phyloP scores from a whole-genome alignment of 805 yeast species.

The Hanseniaspora singularis region DNA sequence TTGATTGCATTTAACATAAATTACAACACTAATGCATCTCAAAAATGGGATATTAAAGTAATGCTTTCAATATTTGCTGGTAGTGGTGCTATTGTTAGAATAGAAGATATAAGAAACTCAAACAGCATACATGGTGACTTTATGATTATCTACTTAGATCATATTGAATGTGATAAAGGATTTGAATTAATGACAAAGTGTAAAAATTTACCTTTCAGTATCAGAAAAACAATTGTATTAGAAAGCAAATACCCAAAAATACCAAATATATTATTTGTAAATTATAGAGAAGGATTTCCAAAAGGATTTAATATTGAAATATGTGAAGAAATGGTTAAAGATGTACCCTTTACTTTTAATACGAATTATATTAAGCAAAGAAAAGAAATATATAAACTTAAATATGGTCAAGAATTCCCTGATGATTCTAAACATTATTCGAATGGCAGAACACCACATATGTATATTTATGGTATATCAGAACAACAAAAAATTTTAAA shows the following conservation, averaged over 20 bases:
- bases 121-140: constrained; percentile 12
- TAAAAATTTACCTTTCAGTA: constrained; percentile 8
- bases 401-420: constrained; percentile 11
- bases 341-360: constrained; percentile 25
- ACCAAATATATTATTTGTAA: constrained; percentile 18
- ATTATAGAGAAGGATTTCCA: constrained; percentile 26
- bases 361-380: constrained; percentile 5
- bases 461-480: constrained; percentile 14
- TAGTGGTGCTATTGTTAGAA: constrained; percentile 57
- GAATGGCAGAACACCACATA: constrained; percentile 11
- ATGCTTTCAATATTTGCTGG: constrained; percentile 59
- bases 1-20: constrained; percentile 18
- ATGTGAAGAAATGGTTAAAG: constrained; percentile 29
- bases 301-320: constrained; percentile 25
- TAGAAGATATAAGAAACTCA: constrained; percentile 29
- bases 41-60: constrained; percentile 56
- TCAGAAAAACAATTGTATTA: constrained; percentile 9
- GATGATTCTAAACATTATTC: constrained; percentile 13
- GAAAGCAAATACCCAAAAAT: constrained; percentile 15
- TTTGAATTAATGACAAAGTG: constrained; percentile 3
- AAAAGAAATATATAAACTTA: constrained; percentile 4
- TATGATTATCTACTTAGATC: constrained; percentile 7
- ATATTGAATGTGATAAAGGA: constrained; percentile 9
- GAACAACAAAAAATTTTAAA: constrained; percentile 3
- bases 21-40: constrained; percentile 39